These are phyloP conservation scores for Madurella mycetomatis DNA, from an alignment of 2,329 filamentous ascomycete genomes.

Conservation along the genomic window DNA sequence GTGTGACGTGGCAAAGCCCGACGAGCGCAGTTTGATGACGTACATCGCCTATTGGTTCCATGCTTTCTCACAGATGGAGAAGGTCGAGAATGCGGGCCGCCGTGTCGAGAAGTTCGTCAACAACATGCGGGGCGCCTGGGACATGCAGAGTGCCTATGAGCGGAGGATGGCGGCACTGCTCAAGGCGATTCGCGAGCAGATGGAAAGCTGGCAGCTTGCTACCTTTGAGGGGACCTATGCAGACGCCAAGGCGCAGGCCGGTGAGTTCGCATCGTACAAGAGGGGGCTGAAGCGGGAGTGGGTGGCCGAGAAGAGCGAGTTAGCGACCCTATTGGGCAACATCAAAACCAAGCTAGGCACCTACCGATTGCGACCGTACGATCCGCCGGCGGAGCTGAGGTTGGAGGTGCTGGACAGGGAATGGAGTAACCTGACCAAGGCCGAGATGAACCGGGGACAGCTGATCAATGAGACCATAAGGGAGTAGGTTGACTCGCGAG, in stretches of 20 bases:
- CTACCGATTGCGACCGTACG: conserved; percentile 85
- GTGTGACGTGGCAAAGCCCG: conserved; percentile 90
- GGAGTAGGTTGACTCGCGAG: conserved; percentile 55
- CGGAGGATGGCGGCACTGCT: conserved; percentile 81
- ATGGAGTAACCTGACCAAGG: conserved; percentile 74
- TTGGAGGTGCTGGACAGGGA: conserved; percentile 77
- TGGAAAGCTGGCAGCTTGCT: conserved; percentile 70
- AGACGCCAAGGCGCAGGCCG: conserved; percentile 84
- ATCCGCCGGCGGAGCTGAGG: conserved; percentile 78
- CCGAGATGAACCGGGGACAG: conserved; percentile 85
- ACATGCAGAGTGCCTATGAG: conserved; percentile 98
- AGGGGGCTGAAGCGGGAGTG: conserved; percentile 84
- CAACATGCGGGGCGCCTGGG: conserved; percentile 99
- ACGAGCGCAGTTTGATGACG: conserved; percentile 96
- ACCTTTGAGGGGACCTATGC: conserved; percentile 87
- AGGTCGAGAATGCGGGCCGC: conserved; percentile 93
- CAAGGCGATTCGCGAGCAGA: conserved; percentile 67
- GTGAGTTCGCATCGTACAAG: conserved; percentile 84
- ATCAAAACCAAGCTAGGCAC: conserved; percentile 99
- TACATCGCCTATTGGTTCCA: conserved; percentile 99
- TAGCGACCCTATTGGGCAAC: conserved; percentile 88
- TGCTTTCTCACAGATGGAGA: conserved; percentile 97
- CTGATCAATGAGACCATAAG: conserved; percentile 97
- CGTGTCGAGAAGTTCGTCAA: conserved; percentile 97
- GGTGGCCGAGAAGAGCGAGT: conserved; percentile 96